A percentile compares a stretch with the other conserved stretches of the same genome.
These are phyloP conservation scores for Platanthera zijinensis DNA, from an alignment of 106 monocot species.

Conservation along the genomic window DNA sequence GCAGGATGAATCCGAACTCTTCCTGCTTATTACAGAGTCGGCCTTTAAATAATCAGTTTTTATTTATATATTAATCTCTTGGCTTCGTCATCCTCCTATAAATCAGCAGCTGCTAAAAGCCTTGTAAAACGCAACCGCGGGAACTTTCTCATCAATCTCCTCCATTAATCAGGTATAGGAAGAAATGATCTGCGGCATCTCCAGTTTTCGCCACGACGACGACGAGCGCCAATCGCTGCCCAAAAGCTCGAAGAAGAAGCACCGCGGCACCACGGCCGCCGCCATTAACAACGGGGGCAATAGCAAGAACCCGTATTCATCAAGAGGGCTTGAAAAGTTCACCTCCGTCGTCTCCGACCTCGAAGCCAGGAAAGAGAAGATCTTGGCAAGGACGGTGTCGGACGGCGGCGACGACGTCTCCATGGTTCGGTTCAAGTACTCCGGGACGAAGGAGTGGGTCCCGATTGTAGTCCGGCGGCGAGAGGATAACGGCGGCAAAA, in stretches of 20 bases:
- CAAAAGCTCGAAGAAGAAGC: not conserved
- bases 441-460: not conserved
- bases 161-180: too few relatives aligned
- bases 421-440: not conserved
- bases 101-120: too few relatives aligned
- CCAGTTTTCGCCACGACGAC: not conserved
- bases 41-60: too few relatives aligned
- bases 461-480: not conserved
- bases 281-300: not conserved
- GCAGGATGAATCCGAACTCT: too few relatives aligned
- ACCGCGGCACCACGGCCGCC: not conserved
- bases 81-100: too few relatives aligned
- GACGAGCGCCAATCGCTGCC: not conserved
- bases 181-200: not conserved
- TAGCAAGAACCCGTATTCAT: not conserved
- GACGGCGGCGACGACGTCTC: not conserved
- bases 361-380: not conserved
- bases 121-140: too few relatives aligned
- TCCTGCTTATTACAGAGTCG: too few relatives aligned
- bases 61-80: too few relatives aligned
- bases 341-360: not conserved
- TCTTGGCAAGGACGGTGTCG: not conserved
- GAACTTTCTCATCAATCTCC: too few relatives aligned
- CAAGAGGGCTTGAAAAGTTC: not conserved
- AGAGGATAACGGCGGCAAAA: not conserved